These are phyloP conservation scores for Saccharomycopsis javanensis DNA, from an alignment of 805 yeast genomes.

Conservation along the genomic window DNA sequence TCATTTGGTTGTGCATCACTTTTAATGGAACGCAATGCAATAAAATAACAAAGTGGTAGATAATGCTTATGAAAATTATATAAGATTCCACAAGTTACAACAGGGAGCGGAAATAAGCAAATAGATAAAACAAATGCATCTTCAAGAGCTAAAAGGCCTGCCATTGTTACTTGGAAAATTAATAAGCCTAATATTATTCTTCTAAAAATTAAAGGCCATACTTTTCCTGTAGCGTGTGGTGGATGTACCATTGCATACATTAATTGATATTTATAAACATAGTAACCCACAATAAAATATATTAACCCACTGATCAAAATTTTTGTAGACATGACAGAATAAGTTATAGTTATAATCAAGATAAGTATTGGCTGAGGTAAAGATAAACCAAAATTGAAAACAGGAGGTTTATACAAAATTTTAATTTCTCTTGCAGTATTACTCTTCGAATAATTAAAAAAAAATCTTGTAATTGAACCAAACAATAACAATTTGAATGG, in stretches of 20 bases:
- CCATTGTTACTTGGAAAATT: constrained; percentile 85
- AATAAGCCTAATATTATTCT: constrained; percentile 73
- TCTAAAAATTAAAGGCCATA: constrained; percentile 86
- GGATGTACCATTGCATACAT: constrained; percentile 88
- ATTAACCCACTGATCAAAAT: constrained; percentile 75
- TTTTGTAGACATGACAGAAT: constrained; percentile 83
- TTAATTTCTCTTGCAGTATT: constrained; percentile 78
- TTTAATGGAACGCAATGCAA: constrained; percentile 76
- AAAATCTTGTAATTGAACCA: constrained; percentile 69
- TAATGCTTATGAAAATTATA: constrained; percentile 79
- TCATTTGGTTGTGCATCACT: background rate
- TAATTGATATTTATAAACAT: constrained; percentile 84
- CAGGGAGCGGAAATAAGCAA: constrained; percentile 65
- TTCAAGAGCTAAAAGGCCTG: constrained; percentile 77
- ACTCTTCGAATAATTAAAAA: constrained; percentile 52
- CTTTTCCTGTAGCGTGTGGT: constrained; percentile 93
- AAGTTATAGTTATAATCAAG: constrained; percentile 73
- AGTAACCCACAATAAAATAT: constrained; percentile 78
- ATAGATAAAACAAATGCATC: constrained; percentile 70
- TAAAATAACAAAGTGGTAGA: constrained; percentile 71
- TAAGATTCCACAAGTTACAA: constrained; percentile 51
- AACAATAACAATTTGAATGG: constrained; percentile 78
- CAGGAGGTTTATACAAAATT: constrained; percentile 75
- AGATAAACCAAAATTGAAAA: constrained; percentile 82
- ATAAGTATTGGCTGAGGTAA: constrained; percentile 87